phyloP scores from a whole-genome alignment of 225 moss, liverwort and hornwort species.

The Pseudisothecium myosuroides region DNA sequence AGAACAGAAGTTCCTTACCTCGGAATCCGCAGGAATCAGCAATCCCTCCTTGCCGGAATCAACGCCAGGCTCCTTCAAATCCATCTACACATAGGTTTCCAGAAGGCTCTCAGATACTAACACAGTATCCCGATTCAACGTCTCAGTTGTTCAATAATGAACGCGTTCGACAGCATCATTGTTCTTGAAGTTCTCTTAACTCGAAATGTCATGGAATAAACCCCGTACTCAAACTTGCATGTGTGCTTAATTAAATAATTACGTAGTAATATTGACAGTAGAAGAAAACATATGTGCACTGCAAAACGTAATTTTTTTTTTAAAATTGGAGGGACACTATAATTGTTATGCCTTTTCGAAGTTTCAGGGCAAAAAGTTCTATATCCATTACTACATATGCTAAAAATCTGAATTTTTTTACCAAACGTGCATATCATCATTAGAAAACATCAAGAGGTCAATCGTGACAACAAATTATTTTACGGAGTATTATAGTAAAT shows the following conservation, averaged over 20 bases:
- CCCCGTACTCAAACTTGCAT: not conserved
- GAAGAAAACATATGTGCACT: not conserved
- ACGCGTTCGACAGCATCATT: not conserved
- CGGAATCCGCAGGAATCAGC: constrained; percentile 50
- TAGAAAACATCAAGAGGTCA: not conserved
- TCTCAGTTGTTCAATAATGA: not conserved
- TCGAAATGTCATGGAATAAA: not conserved
- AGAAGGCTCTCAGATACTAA: not conserved
- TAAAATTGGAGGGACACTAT: not conserved
- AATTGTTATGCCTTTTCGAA: not conserved
- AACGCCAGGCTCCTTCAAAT: constrained; percentile 37
- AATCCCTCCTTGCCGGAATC: constrained; percentile 64
- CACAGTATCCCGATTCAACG: not conserved
- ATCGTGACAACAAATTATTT: too few relatives aligned
- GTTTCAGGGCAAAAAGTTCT: not conserved
- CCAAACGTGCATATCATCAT: not conserved
- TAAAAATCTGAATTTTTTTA: not conserved
- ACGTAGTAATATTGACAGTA: not conserved
- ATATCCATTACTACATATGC: not conserved
- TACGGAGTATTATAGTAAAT: too few relatives aligned
- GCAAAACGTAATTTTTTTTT: not conserved
- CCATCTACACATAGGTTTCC: constrained; percentile 24
- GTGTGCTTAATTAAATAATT: not conserved
- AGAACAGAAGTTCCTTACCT: constrained; percentile 9
- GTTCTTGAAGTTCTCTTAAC: not conserved